Percentiles rank a stretch among this genome's conserved stretches.
Evolutionary conservation across 2,329 filamentous ascomycete species (phyloP).

Genomic region (Arthroderma sp.): DNA sequence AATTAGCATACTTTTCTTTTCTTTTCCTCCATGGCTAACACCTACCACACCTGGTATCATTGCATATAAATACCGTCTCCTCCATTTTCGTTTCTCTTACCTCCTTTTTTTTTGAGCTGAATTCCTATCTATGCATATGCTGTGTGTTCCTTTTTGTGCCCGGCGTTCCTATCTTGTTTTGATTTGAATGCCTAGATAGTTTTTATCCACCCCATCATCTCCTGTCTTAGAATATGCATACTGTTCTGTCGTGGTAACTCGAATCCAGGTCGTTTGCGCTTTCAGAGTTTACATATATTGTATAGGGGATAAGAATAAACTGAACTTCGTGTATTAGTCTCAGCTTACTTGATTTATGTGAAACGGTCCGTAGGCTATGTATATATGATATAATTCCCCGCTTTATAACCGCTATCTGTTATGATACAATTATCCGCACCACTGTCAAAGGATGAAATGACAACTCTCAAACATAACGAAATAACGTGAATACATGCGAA

Average conservation of each 20-base stretch:
- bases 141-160: neutral
- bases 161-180: conserved; percentile 2
- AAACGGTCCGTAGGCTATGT: too few relatives aligned
- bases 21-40: neutral
- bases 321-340: neutral
- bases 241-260: neutral
- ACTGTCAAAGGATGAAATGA: conserved; percentile 1
- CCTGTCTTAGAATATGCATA: conserved; percentile 1
- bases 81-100: neutral
- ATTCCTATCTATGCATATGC: neutral
- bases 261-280: neutral
- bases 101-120: neutral
- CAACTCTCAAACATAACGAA: conserved; percentile 3
- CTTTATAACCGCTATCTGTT: conserved; percentile 7
- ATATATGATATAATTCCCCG: conserved; percentile 1
- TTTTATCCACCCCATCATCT: neutral
- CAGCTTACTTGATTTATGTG: too few relatives aligned
- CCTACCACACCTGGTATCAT: neutral
- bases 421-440: conserved; percentile 7
- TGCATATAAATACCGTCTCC: neutral
- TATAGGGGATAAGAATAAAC: neutral
- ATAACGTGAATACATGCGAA: conserved; percentile 5
- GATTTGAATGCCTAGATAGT: conserved; percentile 3
- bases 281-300: neutral
- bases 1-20: conserved; percentile 23